Percentiles rank a stretch among this genome's conserved stretches.
phyloP scores from a whole-genome alignment of 1,284 basidiomycete species.

The Vanrija pseudolonga region DNA sequence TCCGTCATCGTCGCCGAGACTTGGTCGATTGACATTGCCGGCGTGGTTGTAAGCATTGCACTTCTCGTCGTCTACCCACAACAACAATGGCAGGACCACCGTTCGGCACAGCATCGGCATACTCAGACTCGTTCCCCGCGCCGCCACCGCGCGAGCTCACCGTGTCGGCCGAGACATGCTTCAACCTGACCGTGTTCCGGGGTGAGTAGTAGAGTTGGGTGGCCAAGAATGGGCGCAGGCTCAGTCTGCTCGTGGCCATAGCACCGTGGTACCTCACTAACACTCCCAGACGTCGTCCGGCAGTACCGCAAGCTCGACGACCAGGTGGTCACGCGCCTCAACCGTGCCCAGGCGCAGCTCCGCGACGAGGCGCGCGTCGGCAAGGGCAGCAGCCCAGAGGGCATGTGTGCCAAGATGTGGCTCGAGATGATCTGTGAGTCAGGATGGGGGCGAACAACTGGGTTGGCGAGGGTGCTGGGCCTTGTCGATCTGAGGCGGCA shows the following conservation, averaged over 20 bases:
- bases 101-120: constrained; percentile 47
- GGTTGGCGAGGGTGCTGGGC: neutral
- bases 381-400: constrained; percentile 45
- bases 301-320: constrained; percentile 84
- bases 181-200: constrained; percentile 77
- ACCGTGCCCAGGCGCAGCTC: constrained; percentile 73
- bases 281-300: constrained; percentile 65
- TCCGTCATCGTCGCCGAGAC: neutral
- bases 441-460: too few relatives aligned
- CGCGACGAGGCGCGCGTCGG: constrained; percentile 56
- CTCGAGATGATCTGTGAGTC: constrained; percentile 71
- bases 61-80: neutral
- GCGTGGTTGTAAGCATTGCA: too few relatives aligned
- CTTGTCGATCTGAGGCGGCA: neutral
- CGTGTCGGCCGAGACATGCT: constrained; percentile 57
- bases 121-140: constrained; percentile 47
- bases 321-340: constrained; percentile 72
- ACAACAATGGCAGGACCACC: constrained; percentile 29
- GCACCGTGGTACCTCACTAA: too few relatives aligned
- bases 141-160: constrained; percentile 41
- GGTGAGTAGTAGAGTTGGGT: constrained; percentile 56
- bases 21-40: too few relatives aligned
- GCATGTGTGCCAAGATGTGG: constrained; percentile 76
- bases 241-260: neutral
- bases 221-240: too few relatives aligned